Evolutionary conservation across 2,329 filamentous ascomycete genomes (phyloP).

Genomic region (Xylaria sp.): DNA sequence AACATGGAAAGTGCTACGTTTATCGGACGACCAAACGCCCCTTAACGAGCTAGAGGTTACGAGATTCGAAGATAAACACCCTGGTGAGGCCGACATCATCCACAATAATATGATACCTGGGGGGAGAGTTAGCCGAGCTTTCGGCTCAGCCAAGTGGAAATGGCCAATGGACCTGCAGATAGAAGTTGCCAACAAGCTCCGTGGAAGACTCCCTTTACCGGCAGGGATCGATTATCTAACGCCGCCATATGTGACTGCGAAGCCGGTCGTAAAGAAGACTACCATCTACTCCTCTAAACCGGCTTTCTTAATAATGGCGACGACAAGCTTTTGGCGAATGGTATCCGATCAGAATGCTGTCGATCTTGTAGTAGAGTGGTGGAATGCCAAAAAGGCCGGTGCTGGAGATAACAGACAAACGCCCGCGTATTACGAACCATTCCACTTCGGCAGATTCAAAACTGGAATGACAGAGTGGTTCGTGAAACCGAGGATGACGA

Average conservation of each 20-base stretch:
- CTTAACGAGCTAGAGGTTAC: background rate
- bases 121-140: background rate
- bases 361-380: background rate
- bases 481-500: background rate
- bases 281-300: background rate
- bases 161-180: background rate
- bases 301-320: slow-evolving; percentile 7
- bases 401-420: no score
- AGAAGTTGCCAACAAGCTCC: background rate
- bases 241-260: slow-evolving; percentile 15
- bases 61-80: background rate
- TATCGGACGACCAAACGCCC: slow-evolving; percentile 2
- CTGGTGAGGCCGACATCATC: background rate
- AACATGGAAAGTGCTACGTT: background rate
- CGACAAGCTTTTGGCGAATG: background rate
- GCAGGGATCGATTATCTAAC: background rate
- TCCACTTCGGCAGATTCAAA: background rate
- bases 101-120: background rate
- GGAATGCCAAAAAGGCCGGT: background rate
- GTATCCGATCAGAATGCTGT: background rate
- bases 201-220: background rate
- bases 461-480: background rate
- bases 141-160: slow-evolving; percentile 6
- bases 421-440: background rate
- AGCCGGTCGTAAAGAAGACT: background rate